phyloP scores from a whole-genome alignment of 2,329 filamentous ascomycete genomes.

The Intubia oerlemansii region DNA sequence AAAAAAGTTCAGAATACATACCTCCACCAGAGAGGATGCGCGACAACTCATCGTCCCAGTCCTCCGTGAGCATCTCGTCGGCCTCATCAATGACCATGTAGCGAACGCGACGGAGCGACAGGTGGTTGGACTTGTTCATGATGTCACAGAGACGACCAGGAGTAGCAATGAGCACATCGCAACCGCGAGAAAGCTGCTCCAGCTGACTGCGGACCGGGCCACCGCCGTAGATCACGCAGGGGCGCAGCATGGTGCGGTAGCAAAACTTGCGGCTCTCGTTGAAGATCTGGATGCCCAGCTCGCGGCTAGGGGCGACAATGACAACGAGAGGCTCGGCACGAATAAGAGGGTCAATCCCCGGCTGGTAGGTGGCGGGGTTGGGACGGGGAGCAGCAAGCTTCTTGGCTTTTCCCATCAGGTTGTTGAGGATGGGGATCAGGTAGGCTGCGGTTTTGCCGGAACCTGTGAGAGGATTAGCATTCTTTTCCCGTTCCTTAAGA shows the following conservation, averaged over 20 bases:
- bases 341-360: slow-evolving; percentile 23
- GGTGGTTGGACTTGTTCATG: slow-evolving; percentile 45
- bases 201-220: slow-evolving; percentile 49
- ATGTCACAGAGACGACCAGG: slow-evolving; percentile 75
- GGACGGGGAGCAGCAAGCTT: slow-evolving; percentile 65
- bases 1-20: slow-evolving; percentile 23
- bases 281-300: slow-evolving; percentile 86
- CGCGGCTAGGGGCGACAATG: slow-evolving; percentile 68
- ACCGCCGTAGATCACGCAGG: slow-evolving; percentile 77
- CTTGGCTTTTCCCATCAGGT: slow-evolving; percentile 89
- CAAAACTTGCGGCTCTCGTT: slow-evolving; percentile 83
- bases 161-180: slow-evolving; percentile 73
- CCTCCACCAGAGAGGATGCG: slow-evolving; percentile 64
- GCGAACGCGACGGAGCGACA: slow-evolving; percentile 57
- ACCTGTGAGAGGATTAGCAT: slow-evolving; percentile 26
- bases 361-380: slow-evolving; percentile 32
- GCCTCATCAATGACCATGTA: slow-evolving; percentile 82
- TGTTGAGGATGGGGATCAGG: slow-evolving; percentile 69
- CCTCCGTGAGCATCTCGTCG: slow-evolving; percentile 66
- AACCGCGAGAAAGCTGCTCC: slow-evolving; percentile 57
- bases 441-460: slow-evolving; percentile 95
- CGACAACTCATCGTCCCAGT: slow-evolving; percentile 59
- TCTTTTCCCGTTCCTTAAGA: too few relatives aligned
- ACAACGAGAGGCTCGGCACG: slow-evolving; percentile 76
- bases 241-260: slow-evolving; percentile 86